A percentile compares a stretch with the other conserved stretches of the same genome.
These are phyloP conservation scores for Cystofilobasidium macerans DNA, from an alignment of 768 basidiomycete genomes.

Conservation along the genomic window DNA sequence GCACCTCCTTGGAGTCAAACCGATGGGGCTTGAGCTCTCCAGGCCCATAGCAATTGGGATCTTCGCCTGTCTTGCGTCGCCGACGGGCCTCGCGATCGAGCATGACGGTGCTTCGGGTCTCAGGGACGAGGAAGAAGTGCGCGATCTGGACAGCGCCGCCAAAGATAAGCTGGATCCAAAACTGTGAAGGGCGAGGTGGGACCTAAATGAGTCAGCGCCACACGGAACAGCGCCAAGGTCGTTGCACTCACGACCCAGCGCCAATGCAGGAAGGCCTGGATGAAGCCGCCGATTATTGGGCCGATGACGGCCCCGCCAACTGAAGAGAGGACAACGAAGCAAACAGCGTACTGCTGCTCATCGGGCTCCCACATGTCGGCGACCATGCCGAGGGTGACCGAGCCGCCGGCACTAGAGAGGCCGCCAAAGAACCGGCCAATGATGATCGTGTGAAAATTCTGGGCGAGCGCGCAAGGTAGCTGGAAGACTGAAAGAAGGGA, in stretches of 20 bases:
- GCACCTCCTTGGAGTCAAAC: constrained; percentile 25
- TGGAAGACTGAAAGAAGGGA: too few relatives aligned
- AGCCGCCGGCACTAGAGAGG: constrained; percentile 35
- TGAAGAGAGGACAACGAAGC: constrained; percentile 34
- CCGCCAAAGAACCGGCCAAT: constrained; percentile 34
- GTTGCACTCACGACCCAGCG: too few relatives aligned
- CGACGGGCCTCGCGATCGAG: constrained; percentile 31
- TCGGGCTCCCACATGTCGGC: constrained; percentile 34
- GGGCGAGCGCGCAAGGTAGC: constrained; percentile 32
- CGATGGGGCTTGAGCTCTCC: constrained; percentile 29
- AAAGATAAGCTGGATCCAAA: constrained; percentile 35
- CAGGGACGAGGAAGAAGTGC: constrained; percentile 34
- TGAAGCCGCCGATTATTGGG: constrained; percentile 30
- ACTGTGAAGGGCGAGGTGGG: too few relatives aligned
- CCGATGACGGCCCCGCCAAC: constrained; percentile 31
- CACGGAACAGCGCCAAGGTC: too few relatives aligned
- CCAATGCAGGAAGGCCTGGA: constrained; percentile 26
- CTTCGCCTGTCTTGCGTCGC: constrained; percentile 29
- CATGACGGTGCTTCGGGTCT: constrained; percentile 33
- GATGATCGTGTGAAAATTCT: constrained; percentile 33
- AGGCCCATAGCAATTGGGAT: constrained; percentile 32
- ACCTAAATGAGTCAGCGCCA: too few relatives aligned
- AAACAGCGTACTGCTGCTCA: constrained; percentile 33
- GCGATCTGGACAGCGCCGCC: constrained; percentile 32
- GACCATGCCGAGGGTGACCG: constrained; percentile 35